Conservation (phyloP, 2,329 filamentous ascomycete genomes). For the Ophiosphaerella herpotricha region DNA sequence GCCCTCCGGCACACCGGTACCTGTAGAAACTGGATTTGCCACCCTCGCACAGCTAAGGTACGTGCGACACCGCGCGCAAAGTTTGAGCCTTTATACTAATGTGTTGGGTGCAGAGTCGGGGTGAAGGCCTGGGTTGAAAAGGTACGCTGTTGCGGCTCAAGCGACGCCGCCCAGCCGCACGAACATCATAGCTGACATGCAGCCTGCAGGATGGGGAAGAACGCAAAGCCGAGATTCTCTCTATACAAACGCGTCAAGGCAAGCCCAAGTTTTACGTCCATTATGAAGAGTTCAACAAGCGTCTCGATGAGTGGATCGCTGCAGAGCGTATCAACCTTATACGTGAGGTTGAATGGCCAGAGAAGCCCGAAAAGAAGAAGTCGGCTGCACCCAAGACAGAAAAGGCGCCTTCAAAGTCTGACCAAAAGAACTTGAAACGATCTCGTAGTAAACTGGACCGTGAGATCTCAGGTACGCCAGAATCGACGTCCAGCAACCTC, state of each 20-base stretch:
- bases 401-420: slow-evolving; percentile 50
- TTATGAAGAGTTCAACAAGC: slow-evolving; percentile 98
- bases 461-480: slow-evolving; percentile 61
- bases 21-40: slow-evolving; percentile 76
- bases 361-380: slow-evolving; percentile 87
- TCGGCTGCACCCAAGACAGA: slow-evolving; percentile 55
- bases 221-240: slow-evolving; percentile 94
- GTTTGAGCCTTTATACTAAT: slow-evolving; percentile 33
- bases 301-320: slow-evolving; percentile 85
- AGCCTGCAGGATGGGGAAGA: slow-evolving; percentile 70
- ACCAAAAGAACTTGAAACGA: slow-evolving; percentile 53
- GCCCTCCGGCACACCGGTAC: slow-evolving; percentile 59
- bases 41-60: slow-evolving; percentile 83
- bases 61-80: slow-evolving; percentile 45
- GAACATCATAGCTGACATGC: slow-evolving; percentile 27
- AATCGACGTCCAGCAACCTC: slow-evolving; percentile 57
- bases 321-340: slow-evolving; percentile 81
- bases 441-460: slow-evolving; percentile 54
- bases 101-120: slow-evolving; percentile 59
- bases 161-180: slow-evolving; percentile 5
- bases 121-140: slow-evolving; percentile 72
- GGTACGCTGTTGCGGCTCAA: slow-evolving; percentile 52
- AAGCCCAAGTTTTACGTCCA: slow-evolving; percentile 93
- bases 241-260: slow-evolving; percentile 87
- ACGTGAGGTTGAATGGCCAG: slow-evolving; percentile 96